Evolutionary conservation across 768 basidiomycete species (phyloP).

Genomic region (Saitozyma sp.): DNA sequence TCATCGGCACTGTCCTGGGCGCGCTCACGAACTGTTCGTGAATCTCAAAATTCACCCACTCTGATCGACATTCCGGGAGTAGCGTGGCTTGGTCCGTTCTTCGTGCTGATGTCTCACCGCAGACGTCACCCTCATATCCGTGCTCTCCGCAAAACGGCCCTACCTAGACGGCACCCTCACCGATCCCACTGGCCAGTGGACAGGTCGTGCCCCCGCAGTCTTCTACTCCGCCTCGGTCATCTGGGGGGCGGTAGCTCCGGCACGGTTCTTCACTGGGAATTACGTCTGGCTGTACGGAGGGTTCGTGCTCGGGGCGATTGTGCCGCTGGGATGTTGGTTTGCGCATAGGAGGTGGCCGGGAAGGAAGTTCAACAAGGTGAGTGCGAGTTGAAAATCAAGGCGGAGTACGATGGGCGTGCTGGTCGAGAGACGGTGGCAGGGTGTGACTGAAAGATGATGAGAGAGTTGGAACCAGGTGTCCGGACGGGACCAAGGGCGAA

Average conservation of each 20-base stretch:
- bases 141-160: constrained; percentile 44
- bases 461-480: too few relatives aligned
- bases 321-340: constrained; percentile 40
- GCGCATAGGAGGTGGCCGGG: constrained; percentile 49
- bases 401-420: not conserved
- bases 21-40: constrained; percentile 47
- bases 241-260: constrained; percentile 49
- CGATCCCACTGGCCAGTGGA: constrained; percentile 53
- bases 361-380: constrained; percentile 44
- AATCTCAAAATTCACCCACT: not conserved
- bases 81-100: not conserved
- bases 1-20: constrained; percentile 49
- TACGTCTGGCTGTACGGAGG: constrained; percentile 45
- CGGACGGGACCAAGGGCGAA: not conserved
- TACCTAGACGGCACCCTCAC: constrained; percentile 48
- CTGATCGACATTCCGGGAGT: not conserved
- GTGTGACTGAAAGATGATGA: too few relatives aligned
- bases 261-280: constrained; percentile 50
- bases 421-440: not conserved
- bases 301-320: constrained; percentile 47
- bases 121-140: constrained; percentile 48
- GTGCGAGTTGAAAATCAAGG: not conserved
- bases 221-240: constrained; percentile 52
- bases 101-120: constrained; percentile 8
- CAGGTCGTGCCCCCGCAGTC: constrained; percentile 47